A percentile compares a stretch with the other conserved stretches of the same genome.
Evolutionary conservation across 2,329 filamentous ascomycete genomes (phyloP).

Genomic region (Diaporthe aspalathi): DNA sequence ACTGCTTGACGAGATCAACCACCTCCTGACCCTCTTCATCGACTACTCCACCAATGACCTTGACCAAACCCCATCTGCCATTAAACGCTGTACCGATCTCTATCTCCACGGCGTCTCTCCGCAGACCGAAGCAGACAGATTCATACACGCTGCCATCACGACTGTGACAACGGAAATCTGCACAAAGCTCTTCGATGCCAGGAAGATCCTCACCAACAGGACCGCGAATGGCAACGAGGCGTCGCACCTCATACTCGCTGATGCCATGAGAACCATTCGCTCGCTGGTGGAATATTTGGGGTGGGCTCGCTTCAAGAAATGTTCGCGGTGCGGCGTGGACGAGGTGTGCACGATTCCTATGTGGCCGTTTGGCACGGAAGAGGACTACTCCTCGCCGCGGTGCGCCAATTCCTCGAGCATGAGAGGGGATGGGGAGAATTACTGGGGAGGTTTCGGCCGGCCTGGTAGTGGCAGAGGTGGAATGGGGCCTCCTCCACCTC

Average conservation of each 20-base stretch:
- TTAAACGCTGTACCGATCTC: conserved; percentile 59
- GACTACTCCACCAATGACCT: conserved; percentile 51
- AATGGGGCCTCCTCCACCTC: not conserved
- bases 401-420: conserved; percentile 39
- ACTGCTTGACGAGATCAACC: conserved; percentile 52
- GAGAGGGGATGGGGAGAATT: conserved; percentile 33
- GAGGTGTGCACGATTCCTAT: conserved; percentile 42
- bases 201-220: conserved; percentile 41
- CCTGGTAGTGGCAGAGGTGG: conserved; percentile 28
- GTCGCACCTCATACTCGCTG: not conserved
- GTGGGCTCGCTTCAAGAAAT: conserved; percentile 42
- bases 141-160: conserved; percentile 58
- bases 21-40: conserved; percentile 56
- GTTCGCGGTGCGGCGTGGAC: conserved; percentile 38
- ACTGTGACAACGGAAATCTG: conserved; percentile 56
- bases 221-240: not conserved
- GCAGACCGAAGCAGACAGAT: conserved; percentile 54
- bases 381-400: conserved; percentile 40
- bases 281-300: conserved; percentile 35
- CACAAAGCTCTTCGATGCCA: conserved; percentile 46
- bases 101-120: conserved; percentile 51
- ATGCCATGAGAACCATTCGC: conserved; percentile 11
- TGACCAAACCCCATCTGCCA: conserved; percentile 52
- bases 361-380: conserved; percentile 41
- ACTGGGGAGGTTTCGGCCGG: conserved; percentile 37